Conservation (phyloP, 2,329 filamentous ascomycete species). For the Lasiodiplodia gonubiensis region DNA sequence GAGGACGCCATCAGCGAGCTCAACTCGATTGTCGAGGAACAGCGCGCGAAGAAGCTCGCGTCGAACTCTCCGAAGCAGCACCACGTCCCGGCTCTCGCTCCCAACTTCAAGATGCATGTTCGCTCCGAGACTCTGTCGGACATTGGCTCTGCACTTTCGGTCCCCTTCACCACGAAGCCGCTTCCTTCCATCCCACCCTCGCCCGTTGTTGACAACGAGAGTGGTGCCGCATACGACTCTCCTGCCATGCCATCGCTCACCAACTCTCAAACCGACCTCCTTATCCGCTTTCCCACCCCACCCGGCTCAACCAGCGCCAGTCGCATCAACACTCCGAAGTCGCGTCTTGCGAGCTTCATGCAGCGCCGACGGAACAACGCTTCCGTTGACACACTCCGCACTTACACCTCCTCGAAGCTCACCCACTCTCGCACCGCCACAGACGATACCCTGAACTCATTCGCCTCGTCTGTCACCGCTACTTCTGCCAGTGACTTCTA, state of each 20-base stretch:
- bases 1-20: slow-evolving; percentile 55
- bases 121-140: slow-evolving; percentile 55
- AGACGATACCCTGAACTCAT: slow-evolving; percentile 9
- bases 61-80: slow-evolving; percentile 42
- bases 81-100: slow-evolving; percentile 55
- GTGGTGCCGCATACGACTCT: slow-evolving; percentile 7
- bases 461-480: slow-evolving; percentile 1
- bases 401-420: slow-evolving; percentile 7
- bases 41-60: slow-evolving; percentile 41
- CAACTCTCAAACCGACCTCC: slow-evolving; percentile 15
- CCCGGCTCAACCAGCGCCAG: neutral
- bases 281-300: slow-evolving; percentile 7
- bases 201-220: slow-evolving; percentile 10
- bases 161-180: slow-evolving; percentile 38
- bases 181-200: slow-evolving; percentile 14
- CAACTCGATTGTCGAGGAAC: slow-evolving; percentile 57
- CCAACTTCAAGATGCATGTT: slow-evolving; percentile 52
- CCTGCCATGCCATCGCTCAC: slow-evolving; percentile 2
- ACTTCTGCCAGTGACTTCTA: neutral
- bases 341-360: slow-evolving; percentile 7
- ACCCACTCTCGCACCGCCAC: slow-evolving; percentile 12
- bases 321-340: slow-evolving; percentile 3
- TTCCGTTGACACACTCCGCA: neutral
- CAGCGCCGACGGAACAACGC: slow-evolving; percentile 15
- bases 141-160: slow-evolving; percentile 55